Evolutionary conservation across 768 basidiomycete species (phyloP), one percentile per base, ranked within the genome.

Genomic region (Calocybe cyanea): DNA sequence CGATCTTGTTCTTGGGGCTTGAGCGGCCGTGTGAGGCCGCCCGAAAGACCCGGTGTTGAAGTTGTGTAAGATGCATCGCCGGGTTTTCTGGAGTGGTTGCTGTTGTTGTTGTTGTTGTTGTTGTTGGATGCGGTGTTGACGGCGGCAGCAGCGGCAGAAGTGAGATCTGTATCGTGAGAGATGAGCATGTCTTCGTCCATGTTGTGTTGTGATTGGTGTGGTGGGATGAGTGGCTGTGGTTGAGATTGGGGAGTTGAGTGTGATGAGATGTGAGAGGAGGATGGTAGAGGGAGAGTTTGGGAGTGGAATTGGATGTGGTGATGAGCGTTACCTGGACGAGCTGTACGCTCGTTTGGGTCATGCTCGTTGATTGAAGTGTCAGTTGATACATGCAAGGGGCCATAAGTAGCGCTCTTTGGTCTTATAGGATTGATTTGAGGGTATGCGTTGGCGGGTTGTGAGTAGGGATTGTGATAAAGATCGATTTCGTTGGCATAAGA

Each of bases 1-100:
- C 78, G 73, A 17, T 87, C 84, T 46, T 82, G 79, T 61, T 91
- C 87, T 40, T 76, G 67, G 1, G 74, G 59, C 5, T 75, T 79
- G 38, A 90, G 73, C 0, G 82, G 73, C n/a, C 85, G 68, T 15
- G 73, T 70, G 15, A 83, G 73, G 11, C 72, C 73, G 13, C 60
- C 55, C 10, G 67, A 60, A n/a, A 73, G 58, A 11, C 63, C 65
- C 0, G 65, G 63, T 0, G 63, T 61, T 8, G 55, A 56, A 18
- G 43, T 47, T 17, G 52, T 54, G 38, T 43, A 59, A 36, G 43
- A 50, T 34, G 44, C 46, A 28, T 49, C 48, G 39, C 15, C 41
- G 46, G 45, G 43, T 34, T 21, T 51, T 35, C 18, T 54, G 41
- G 15, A 33, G 24, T 7, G 38, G 17, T 32, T 36, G 5, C 43